Base-by-base conservation (phyloP, 192 early-diverging fungal genomes). In the Coemansia sp. region DNA sequence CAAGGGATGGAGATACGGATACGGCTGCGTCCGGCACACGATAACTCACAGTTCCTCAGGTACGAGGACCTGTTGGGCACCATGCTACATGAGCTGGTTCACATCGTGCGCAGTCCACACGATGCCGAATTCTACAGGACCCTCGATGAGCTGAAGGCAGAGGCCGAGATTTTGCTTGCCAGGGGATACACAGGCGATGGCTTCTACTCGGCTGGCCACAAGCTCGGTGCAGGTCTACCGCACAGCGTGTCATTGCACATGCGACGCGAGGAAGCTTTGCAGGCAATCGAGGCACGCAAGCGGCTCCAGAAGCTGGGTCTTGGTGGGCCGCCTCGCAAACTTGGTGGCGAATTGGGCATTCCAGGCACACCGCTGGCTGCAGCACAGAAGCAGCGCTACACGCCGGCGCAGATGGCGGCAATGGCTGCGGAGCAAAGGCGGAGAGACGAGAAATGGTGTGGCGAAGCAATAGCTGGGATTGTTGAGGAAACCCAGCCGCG, bases 11-110 rank as follows among this genome's bases (percentile, higher is more conserved):
- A 81, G 58, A 72, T 81, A 49, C 72, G 74, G 15, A 61, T 81
- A 20, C 74, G 79, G 7, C 45, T 81, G 30, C 79, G 79, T 3
- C 40, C 46, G 7, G 18, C 79, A 0, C 64, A 72, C 56, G 43
- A 67, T 26, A 42, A 60, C 48, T 30, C 51, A 0, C 59, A 45
- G 60, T 73, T 81, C 15, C 61, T 81, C 30, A 28, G n/a, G 16
- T 81, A 61, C 48, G 67, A 66, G 3, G 74, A 76, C 18, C 37
- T 81, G 21, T 12, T 81, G 13, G 79, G 79, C 12, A 81, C 79
- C 2, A 70, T 81, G 72, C 61, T 81, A n/a, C 79, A 81, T 45
- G 79, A 81, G 58, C 70, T 81, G 31, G 79, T 70, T 7, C 79
- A 81, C 26, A 81, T 70, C 13, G 79, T 60, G 55, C 69, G 63